Evolutionary conservation across 441 rosid genomes (phyloP), one percentile per base, ranked within the genome.

Genomic region (Jatropha podagrica): DNA sequence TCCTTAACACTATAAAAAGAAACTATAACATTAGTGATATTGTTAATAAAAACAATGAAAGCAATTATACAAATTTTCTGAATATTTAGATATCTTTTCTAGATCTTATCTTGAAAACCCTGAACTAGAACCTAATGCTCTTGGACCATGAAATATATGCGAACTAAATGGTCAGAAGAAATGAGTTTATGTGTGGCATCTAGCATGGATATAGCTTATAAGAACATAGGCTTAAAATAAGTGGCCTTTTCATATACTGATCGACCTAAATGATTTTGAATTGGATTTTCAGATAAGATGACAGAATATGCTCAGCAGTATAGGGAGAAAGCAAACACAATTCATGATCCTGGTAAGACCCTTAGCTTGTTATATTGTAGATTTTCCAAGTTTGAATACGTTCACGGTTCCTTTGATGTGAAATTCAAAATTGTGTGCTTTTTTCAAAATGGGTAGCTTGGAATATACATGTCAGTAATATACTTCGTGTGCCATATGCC

Each of bases 261-360:
- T 48, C 76, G 32, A 75, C 65, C 52, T 74, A 37, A 74, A 55
- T 2, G 55, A 69, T 48, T 80, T 12, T 80, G 75, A 76, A 80
- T 73, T 85, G 74, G 13, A 48, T 74, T 79, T 78, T 32, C 90
- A 89, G 97, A 85, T 76, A 90, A 88, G 88, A 77, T 83, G 83
- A 56, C 78, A 63, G 97, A 85, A 78, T 84, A 52, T 83, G 74
- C 84, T 64, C 88, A 77, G 44, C 88, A 81, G 52, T 85, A 69
- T 58, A 59, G 74, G 81, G 92, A 86, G 78, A 88, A 82, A 74
- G 85, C 81, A 64, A 84, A 58, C 59, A 48, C 23, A 56, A 55
- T 77, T 77, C 87, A 72, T 76, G 91, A 88, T 67, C 78, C 79
- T 49, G 92, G 92, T 92, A 85, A 78, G 62, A 52, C n/a, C 68